These are phyloP conservation scores for Picochlorum sp. DNA, from an alignment of 139 green algal genomes.

Conservation along the genomic window DNA sequence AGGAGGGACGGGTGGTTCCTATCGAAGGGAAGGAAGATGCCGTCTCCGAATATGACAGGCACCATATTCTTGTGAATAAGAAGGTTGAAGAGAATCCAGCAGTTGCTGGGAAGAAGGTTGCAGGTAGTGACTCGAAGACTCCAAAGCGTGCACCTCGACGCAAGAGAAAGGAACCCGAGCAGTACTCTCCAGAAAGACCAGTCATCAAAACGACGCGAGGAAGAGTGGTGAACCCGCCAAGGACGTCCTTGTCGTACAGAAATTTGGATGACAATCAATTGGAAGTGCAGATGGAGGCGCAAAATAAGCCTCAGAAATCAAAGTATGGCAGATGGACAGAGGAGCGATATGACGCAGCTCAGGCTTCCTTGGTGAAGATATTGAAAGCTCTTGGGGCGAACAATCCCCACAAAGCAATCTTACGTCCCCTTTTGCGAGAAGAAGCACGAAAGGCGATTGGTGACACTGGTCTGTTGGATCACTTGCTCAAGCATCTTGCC, in stretches of 20 bases:
- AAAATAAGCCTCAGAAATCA: background rate
- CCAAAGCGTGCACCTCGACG: background rate
- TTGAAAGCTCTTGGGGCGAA: conserved; percentile 23
- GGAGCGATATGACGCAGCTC: conserved; percentile 36
- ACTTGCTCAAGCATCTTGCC: conserved; percentile 54
- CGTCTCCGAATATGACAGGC: background rate
- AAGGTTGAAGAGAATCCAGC: background rate
- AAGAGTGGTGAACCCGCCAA: background rate
- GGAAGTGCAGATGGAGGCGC: too few species aligned
- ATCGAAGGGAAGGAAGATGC: conserved; percentile 9
- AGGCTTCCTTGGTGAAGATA: conserved; percentile 39
- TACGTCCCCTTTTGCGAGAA: conserved; percentile 40
- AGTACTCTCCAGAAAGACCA: background rate
- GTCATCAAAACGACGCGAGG: background rate
- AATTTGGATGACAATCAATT: too few species aligned
- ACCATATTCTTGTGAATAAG: background rate
- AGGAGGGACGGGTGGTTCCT: conserved; percentile 17
- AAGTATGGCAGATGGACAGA: conserved; percentile 18
- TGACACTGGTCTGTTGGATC: conserved; percentile 55
- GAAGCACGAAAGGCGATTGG: conserved; percentile 46
- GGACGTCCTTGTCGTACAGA: too few species aligned
- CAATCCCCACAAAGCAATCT: conserved; percentile 25
- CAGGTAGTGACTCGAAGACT: background rate
- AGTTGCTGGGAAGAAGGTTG: background rate
- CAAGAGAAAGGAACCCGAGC: background rate